phyloP scores from a whole-genome alignment of 257 asterid species.

The Rubia yunnanensis region DNA sequence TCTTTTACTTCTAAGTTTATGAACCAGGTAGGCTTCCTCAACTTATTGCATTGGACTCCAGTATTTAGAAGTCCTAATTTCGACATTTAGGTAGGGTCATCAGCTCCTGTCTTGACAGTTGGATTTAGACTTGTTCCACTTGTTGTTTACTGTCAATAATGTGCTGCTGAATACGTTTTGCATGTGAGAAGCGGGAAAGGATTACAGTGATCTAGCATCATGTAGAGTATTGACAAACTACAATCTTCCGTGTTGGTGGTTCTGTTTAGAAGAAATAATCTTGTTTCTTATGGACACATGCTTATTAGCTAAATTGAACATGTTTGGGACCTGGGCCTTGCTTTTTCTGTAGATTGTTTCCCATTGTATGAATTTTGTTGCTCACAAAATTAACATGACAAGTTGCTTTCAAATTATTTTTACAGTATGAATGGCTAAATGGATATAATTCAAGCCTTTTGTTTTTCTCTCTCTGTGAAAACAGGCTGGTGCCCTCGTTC shows the following conservation, averaged over 20 bases:
- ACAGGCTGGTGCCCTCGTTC: constrained; percentile 98
- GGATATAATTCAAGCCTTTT: neutral
- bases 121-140: neutral
- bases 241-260: neutral
- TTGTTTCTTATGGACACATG: neutral
- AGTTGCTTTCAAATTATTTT: neutral
- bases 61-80: neutral
- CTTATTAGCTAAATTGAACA: neutral
- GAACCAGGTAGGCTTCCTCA: constrained; percentile 71
- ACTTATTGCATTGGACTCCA: neutral
- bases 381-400: neutral
- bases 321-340: neutral
- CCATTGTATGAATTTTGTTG: neutral
- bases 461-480: constrained; percentile 1
- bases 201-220: neutral
- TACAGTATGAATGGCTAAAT: neutral
- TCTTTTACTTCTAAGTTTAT: constrained; percentile 78
- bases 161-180: neutral
- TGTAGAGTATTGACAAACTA: neutral
- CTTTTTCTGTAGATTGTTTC: neutral
- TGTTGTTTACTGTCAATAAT: neutral
- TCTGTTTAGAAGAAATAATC: neutral
- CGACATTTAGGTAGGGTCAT: neutral
- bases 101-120: neutral
- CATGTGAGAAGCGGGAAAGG: neutral